Evolutionary conservation across 371 early-diverging fungal species (phyloP).

Genomic region (Syncephalastrum contaminatum): DNA sequence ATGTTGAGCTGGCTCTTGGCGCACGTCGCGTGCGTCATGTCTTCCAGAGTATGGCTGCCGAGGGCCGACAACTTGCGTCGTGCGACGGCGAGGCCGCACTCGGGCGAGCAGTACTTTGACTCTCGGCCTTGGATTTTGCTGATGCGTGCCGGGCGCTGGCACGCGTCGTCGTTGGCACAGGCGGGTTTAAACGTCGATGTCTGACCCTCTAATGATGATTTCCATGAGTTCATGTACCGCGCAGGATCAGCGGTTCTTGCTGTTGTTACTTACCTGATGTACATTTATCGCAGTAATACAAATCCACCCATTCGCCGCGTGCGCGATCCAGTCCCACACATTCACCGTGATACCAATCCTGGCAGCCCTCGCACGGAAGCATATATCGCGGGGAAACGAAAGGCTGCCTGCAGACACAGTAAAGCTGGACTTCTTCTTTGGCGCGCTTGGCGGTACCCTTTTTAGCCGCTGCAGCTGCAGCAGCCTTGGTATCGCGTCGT

Average conservation of each 20-base stretch:
- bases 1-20: no score
- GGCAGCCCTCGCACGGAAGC: slow-evolving; percentile 9
- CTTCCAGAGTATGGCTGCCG: no score
- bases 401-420: slow-evolving; percentile 5
- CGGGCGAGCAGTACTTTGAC: slow-evolving; percentile 12
- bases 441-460: not conserved
- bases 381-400: slow-evolving; percentile 5
- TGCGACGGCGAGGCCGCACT: slow-evolving; percentile 8
- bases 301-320: slow-evolving; percentile 5
- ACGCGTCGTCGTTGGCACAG: slow-evolving; percentile 5
- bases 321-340: not conserved
- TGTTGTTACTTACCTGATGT: not conserved
- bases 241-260: no score
- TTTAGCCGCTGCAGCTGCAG: not conserved
- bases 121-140: not conserved
- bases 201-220: not conserved
- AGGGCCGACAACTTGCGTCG: slow-evolving; percentile 4
- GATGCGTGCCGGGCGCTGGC: slow-evolving; percentile 2
- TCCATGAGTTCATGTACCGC: no score
- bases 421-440: slow-evolving; percentile 3
- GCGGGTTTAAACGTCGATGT: not conserved
- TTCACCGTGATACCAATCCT: slow-evolving; percentile 8
- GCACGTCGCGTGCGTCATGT: no score
- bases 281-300: slow-evolving; percentile 8
- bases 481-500: not conserved